Evolutionary conservation across 163 green algal genomes (phyloP).

Genomic region (Scenedesmus sp.): DNA sequence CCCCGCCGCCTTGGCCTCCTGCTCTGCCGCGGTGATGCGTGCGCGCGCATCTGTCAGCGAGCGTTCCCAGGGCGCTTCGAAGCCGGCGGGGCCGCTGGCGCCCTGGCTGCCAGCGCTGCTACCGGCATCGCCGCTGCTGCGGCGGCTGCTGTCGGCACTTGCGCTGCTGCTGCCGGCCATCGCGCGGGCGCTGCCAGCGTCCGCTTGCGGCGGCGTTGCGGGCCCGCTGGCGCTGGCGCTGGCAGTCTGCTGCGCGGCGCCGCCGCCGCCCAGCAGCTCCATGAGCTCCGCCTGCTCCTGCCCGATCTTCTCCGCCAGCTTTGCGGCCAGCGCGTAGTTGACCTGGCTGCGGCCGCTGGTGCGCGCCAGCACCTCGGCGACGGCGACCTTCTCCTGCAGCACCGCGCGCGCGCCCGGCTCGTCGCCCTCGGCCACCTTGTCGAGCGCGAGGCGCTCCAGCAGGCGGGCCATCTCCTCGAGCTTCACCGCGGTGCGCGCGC

Average conservation of each 20-base stretch:
- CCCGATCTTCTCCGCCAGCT: constrained; percentile 42
- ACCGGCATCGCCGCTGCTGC: not conserved
- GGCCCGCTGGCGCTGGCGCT: constrained; percentile 6
- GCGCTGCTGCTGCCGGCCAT: not conserved
- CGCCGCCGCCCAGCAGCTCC: not conserved
- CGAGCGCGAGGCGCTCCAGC: constrained; percentile 44
- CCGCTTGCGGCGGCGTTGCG: not conserved
- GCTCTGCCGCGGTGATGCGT: constrained; percentile 17
- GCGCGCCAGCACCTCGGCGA: constrained; percentile 24
- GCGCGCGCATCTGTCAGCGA: constrained; percentile 31
- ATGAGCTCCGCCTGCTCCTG: constrained; percentile 43
- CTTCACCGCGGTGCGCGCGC: constrained; percentile 36
- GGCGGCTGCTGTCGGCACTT: constrained; percentile 4
- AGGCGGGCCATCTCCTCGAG: constrained; percentile 49
- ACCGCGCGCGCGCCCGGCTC: constrained; percentile 30
- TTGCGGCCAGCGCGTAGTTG: constrained; percentile 44
- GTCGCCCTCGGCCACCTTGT: constrained; percentile 50
- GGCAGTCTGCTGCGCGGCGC: no score
- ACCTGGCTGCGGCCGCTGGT: constrained; percentile 29
- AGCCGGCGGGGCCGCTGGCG: constrained; percentile 5
- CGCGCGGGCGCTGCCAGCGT: not conserved
- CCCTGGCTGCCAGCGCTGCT: constrained; percentile 33
- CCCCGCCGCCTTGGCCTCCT: constrained; percentile 5
- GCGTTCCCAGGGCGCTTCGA: constrained; percentile 44
- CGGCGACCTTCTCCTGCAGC: constrained; percentile 42